These are phyloP conservation scores for Leucosporidium yakuticum DNA, from an alignment of 768 basidiomycete species.

Conservation along the genomic window DNA sequence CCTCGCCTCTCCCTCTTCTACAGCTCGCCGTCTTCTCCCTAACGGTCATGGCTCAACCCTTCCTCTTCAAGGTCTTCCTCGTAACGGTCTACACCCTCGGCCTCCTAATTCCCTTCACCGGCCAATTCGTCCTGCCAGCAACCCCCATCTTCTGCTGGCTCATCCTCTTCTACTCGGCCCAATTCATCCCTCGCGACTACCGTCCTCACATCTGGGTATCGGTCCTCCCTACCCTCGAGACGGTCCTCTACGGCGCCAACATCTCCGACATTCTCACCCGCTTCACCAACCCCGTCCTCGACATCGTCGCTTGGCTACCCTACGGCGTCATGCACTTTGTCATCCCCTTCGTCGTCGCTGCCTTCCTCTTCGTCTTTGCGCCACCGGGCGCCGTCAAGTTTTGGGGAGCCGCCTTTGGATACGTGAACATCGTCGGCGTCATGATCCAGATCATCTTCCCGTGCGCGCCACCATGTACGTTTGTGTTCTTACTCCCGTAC, in stretches of 20 bases:
- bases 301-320: conserved; percentile 90
- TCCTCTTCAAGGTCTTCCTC: conserved; percentile 53
- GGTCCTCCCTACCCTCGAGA: conserved; percentile 87
- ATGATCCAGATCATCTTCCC: conserved; percentile 81
- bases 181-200: conserved; percentile 65
- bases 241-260: conserved; percentile 93
- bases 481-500: neutral
- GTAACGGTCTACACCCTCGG: conserved; percentile 61
- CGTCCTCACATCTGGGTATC: conserved; percentile 85
- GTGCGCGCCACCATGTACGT: conserved; percentile 73
- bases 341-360: conserved; percentile 77
- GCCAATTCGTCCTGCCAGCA: conserved; percentile 56
- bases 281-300: conserved; percentile 84
- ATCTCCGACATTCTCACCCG: conserved; percentile 94
- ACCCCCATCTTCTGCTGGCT: conserved; percentile 81
- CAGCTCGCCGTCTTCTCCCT: conserved; percentile 35
- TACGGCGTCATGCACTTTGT: conserved; percentile 92
- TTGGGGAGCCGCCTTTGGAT: conserved; percentile 83
- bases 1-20: neutral
- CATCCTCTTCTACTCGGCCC: conserved; percentile 75
- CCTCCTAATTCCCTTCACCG: conserved; percentile 75
- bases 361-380: conserved; percentile 83
- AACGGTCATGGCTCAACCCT: conserved; percentile 26
- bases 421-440: conserved; percentile 84
- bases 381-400: conserved; percentile 65